These are phyloP conservation scores for Allantophomopsis lycopodina DNA, from an alignment of 2,329 filamentous ascomycete species.

Conservation along the genomic window DNA sequence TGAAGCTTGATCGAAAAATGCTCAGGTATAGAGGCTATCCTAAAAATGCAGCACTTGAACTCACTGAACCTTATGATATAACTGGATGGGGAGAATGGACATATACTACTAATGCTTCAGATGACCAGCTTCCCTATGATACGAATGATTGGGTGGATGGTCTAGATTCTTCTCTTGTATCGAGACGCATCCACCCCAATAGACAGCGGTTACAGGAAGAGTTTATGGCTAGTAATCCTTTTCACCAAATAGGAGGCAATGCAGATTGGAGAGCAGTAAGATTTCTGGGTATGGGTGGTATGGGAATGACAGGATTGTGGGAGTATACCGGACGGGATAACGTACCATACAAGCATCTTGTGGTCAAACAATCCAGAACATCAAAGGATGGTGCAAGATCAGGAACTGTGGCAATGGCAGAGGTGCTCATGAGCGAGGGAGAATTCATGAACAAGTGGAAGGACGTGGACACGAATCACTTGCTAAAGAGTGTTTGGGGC, in stretches of 20 bases:
- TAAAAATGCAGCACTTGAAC: too few species aligned
- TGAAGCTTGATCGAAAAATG: too few species aligned
- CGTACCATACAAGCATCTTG: not conserved
- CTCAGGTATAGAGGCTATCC: too few species aligned
- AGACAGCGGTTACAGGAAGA: not conserved
- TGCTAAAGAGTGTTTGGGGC: not conserved
- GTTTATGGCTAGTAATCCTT: too few species aligned
- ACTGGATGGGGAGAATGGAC: not conserved
- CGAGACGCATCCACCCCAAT: not conserved
- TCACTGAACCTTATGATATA: not conserved
- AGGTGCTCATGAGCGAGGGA: not conserved
- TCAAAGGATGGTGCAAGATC: not conserved
- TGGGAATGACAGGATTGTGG: not conserved
- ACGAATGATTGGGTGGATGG: not conserved
- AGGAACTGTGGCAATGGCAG: not conserved
- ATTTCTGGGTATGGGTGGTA: not conserved
- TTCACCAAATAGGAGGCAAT: not conserved
- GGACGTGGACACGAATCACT: not conserved
- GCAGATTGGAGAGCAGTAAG: not conserved
- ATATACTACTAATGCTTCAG: not conserved
- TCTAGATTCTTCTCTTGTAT: not conserved
- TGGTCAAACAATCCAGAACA: not conserved
- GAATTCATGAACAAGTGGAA: not conserved
- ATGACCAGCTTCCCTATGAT: not conserved
- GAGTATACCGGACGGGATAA: not conserved